Evolutionary conservation across 805 yeast species (phyloP), one percentile per base, ranked within the genome.

Genomic region (Kodamaea lidongshanica): DNA sequence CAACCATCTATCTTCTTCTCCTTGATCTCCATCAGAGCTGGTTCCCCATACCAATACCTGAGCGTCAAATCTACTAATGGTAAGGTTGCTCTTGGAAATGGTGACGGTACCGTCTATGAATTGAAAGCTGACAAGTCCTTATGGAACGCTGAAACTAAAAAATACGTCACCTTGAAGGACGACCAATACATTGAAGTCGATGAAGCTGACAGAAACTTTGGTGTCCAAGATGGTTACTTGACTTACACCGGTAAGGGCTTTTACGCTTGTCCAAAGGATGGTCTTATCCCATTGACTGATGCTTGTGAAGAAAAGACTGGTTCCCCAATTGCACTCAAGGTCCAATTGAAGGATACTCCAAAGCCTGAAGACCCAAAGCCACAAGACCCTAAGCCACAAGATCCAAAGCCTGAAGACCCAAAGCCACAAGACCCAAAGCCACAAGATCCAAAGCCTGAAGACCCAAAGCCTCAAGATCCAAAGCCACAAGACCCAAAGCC

Each of bases 41-140:
- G 56, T 10, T 41, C 56, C 6, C 32, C 27, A 4, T 48, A 40
- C 45, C 59, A 54, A 23, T 51, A 45, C 38, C n/a, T n/a, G n/a
- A n/a, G n/a, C n/a, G n/a, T n/a, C n/a, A n/a, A n/a, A n/a, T n/a
- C n/a, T n/a, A n/a, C n/a, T n/a, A n/a, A n/a, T n/a, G n/a, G n/a
- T n/a, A n/a, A n/a, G n/a, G n/a, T n/a, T n/a, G n/a, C n/a, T n/a
- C n/a, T 37, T 27, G 46, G 37, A 8, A 13, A 32, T 10, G 37
- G 39, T 15, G 26, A 26, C 8, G 35, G 26, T n/a, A 28, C 37
- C 32, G 27, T 34, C 10, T 45, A 48, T 32, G 43, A 41, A 11
- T 44, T 50, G 40, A 46, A 44, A 28, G 43, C 41, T 19, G 55
- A 52, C 33, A 40, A 40, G 11, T 23, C 53, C 14, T 50, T 52